Conservation (phyloP, 352 stramenopile genomes). For the Aphanomyces cochlioides region DNA sequence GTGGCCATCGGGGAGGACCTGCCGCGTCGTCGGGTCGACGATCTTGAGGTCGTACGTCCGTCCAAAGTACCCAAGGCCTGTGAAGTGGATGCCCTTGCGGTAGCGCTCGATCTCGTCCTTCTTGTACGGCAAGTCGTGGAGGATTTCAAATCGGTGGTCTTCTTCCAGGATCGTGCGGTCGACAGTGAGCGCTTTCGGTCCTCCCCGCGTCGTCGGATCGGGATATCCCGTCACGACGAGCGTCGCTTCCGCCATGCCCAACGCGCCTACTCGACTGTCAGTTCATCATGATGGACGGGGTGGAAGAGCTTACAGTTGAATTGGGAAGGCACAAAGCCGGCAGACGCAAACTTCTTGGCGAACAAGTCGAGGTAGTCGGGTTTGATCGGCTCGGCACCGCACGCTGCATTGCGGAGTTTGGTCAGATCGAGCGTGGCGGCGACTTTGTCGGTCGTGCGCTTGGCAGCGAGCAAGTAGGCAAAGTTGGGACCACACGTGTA, state of each 20-base stretch:
- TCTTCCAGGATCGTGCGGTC: neutral
- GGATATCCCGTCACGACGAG: neutral
- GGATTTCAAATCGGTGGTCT: neutral
- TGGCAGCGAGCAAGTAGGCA: constrained; percentile 2
- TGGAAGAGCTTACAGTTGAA: constrained; percentile 1
- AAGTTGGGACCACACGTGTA: neutral
- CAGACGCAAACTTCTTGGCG: neutral
- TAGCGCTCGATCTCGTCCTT: neutral
- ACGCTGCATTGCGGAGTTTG: neutral
- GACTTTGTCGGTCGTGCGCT: neutral
- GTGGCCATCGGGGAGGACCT: neutral
- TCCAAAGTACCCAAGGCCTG: neutral
- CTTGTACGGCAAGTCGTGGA: neutral
- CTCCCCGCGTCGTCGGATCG: neutral
- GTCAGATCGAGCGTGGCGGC: neutral
- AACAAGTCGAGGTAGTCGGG: neutral
- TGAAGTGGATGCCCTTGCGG: neutral
- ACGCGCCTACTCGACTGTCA: too few species aligned
- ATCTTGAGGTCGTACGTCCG: neutral
- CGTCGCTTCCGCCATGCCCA: constrained; percentile 10
- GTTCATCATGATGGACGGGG: too few species aligned
- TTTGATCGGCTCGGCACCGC: constrained; percentile 3
- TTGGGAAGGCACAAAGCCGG: neutral
- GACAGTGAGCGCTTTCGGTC: neutral
- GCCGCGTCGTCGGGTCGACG: neutral